A percentile compares a stretch with the other conserved stretches of the same genome.
Conservation (phyloP, 2,329 filamentous ascomycete species). For the Dothidotthia symphoricarpi region DNA sequence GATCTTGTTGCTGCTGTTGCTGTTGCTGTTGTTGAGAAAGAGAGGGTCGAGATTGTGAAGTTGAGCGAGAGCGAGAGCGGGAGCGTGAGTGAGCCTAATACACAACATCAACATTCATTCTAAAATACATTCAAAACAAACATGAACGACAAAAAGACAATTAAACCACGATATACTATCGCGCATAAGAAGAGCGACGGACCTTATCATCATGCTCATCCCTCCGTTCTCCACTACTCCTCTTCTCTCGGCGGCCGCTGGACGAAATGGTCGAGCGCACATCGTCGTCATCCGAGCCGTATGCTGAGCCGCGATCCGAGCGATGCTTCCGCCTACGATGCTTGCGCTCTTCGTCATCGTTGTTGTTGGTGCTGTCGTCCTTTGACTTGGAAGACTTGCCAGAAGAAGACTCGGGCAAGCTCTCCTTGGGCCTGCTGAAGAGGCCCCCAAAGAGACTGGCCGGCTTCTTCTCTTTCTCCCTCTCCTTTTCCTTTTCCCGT, state of each 20-base stretch:
- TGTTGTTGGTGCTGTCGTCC: conserved; percentile 40
- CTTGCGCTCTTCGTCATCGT: conserved; percentile 44
- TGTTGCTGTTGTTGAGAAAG: conserved; percentile 22
- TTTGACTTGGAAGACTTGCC: conserved; percentile 36
- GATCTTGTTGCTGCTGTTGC: conserved; percentile 39
- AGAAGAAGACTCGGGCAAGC: conserved; percentile 27
- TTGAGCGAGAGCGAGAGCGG: conserved; percentile 18
- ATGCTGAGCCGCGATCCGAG: conserved; percentile 40
- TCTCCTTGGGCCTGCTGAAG: conserved; percentile 47
- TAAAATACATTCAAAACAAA: conserved; percentile 32
- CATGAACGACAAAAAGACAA: conserved; percentile 17
- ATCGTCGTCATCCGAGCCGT: conserved; percentile 42
- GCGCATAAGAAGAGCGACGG: conserved; percentile 35
- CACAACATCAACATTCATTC: conserved; percentile 33
- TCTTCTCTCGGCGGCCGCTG: conserved; percentile 43
- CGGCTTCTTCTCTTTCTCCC: conserved; percentile 46
- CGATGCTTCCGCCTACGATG: conserved; percentile 48
- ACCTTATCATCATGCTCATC: conserved; percentile 39
- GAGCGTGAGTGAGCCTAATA: neutral
- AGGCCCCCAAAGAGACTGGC: conserved; percentile 49
- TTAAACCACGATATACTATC: conserved; percentile 19
- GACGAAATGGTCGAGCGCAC: conserved; percentile 36
- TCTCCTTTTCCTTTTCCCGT: conserved; percentile 21
- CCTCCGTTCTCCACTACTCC: conserved; percentile 40
- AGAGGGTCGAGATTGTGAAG: conserved; percentile 26